Evolutionary conservation across 177 flowering plant species (phyloP).

Genomic region (Vitis hybrid): DNA sequence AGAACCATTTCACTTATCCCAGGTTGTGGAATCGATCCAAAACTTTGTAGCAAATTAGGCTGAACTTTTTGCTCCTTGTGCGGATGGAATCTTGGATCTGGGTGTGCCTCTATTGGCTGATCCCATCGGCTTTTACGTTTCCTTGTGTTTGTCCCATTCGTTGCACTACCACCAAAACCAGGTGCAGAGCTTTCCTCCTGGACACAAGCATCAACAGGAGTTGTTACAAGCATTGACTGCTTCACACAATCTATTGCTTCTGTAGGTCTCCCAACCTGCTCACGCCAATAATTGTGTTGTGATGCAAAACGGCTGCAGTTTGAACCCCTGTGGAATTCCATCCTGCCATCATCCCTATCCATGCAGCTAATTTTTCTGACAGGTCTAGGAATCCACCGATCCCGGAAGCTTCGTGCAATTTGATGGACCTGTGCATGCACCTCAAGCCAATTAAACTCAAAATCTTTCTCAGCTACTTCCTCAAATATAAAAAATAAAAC

Average conservation of each 20-base stretch:
- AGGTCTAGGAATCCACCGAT: slow-evolving; percentile 65
- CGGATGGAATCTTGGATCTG: slow-evolving; percentile 9
- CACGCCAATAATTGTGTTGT: slow-evolving; percentile 37
- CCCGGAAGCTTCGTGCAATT: slow-evolving; percentile 82
- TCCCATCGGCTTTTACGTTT: slow-evolving; percentile 98
- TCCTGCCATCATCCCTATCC: slow-evolving; percentile 48
- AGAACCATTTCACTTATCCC: slow-evolving; percentile 10
- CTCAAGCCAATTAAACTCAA: slow-evolving; percentile 3
- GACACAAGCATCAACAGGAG: slow-evolving; percentile 20
- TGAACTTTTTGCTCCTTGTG: slow-evolving; percentile 30
- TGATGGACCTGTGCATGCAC: slow-evolving; percentile 67
- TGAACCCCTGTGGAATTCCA: slow-evolving; percentile 37
- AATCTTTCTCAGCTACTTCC: neutral
- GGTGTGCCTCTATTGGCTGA: slow-evolving; percentile 42
- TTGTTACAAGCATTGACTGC: slow-evolving; percentile 19
- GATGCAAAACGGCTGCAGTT: slow-evolving; percentile 28
- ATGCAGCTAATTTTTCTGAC: slow-evolving; percentile 36
- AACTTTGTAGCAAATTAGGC: slow-evolving; percentile 14
- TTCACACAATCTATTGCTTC: slow-evolving; percentile 35
- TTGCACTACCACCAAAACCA: slow-evolving; percentile 11
- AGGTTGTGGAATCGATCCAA: slow-evolving; percentile 11
- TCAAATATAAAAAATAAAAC: neutral
- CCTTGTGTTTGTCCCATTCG: slow-evolving; percentile 38
- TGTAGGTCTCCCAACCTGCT: slow-evolving; percentile 32
- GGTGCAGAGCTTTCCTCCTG: slow-evolving; percentile 26